Percentiles rank a stretch among this genome's conserved stretches.
Conservation (phyloP, 192 early-diverging fungal genomes). For the Coemansia sp. region DNA sequence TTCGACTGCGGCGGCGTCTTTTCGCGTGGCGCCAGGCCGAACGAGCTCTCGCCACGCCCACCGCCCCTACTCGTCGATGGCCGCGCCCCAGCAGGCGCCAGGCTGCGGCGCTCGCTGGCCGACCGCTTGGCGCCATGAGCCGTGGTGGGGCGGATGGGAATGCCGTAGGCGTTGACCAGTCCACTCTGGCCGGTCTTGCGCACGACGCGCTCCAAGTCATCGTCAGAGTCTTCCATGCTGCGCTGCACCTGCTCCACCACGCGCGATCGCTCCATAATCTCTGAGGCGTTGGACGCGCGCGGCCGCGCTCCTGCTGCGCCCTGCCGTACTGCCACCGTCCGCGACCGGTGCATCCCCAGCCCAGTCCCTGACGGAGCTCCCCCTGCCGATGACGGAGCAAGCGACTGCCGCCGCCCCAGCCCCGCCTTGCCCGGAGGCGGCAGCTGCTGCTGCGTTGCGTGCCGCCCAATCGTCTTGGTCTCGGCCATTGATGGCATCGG, state of each 20-base stretch:
- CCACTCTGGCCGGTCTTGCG: constrained; percentile 31
- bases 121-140: constrained; percentile 20
- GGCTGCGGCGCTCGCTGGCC: constrained; percentile 32
- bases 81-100: constrained; percentile 16
- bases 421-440: constrained; percentile 20
- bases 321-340: constrained; percentile 11
- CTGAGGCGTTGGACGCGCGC: constrained; percentile 19
- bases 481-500: constrained; percentile 22
- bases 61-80: constrained; percentile 24
- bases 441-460: constrained; percentile 17
- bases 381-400: constrained; percentile 16
- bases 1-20: constrained; percentile 23
- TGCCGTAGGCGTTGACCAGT: constrained; percentile 44
- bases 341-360: not conserved
- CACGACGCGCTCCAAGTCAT: constrained; percentile 47
- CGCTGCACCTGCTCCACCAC: constrained; percentile 20
- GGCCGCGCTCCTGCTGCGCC: constrained; percentile 21
- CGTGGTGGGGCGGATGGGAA: constrained; percentile 29
- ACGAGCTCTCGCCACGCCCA: constrained; percentile 4
- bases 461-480: constrained; percentile 6
- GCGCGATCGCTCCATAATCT: constrained; percentile 36
- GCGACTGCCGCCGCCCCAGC: constrained; percentile 28
- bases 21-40: constrained; percentile 12
- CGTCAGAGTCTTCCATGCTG: constrained; percentile 24
- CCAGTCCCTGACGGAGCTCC: not conserved